Evolutionary conservation across 2,329 filamentous ascomycete genomes (phyloP).

Genomic region (Xylariaceae sp.): DNA sequence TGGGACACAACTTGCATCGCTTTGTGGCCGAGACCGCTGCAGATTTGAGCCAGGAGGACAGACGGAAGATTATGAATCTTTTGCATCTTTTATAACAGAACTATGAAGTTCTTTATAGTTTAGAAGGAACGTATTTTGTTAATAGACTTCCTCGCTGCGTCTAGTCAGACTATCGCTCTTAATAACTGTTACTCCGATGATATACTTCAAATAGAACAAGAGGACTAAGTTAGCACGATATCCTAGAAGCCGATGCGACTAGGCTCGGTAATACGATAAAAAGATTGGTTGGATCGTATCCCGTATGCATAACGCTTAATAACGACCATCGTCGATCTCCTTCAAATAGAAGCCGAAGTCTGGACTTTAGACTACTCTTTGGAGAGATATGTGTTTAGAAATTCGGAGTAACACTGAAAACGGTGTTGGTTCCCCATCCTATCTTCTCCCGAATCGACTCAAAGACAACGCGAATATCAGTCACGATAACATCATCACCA

Average conservation of each 20-base stretch:
- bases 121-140: slow-evolving; percentile 5
- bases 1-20: neutral
- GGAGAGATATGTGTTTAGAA: too few relatives aligned
- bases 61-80: slow-evolving; percentile 8
- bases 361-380: too few relatives aligned
- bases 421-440: slow-evolving; percentile 2
- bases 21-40: slow-evolving; percentile 1
- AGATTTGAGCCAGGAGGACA: slow-evolving; percentile 8
- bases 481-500: slow-evolving; percentile 9
- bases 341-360: slow-evolving; percentile 1
- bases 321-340: slow-evolving; percentile 2
- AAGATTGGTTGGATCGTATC: slow-evolving; percentile 3
- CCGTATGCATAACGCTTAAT: slow-evolving; percentile 6
- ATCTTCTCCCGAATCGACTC: slow-evolving; percentile 11
- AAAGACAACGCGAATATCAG: slow-evolving; percentile 14
- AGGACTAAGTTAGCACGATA: too few relatives aligned
- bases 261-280: too few relatives aligned
- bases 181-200: too few relatives aligned
- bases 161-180: too few relatives aligned
- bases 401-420: slow-evolving; percentile 11
- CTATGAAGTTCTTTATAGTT: slow-evolving; percentile 7
- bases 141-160: slow-evolving; percentile 6
- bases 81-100: slow-evolving; percentile 5
- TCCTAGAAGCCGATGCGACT: too few relatives aligned
- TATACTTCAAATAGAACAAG: too few relatives aligned